phyloP scores from a whole-genome alignment of 1,139 yeast genomes.

The Geotrichum reessii region DNA sequence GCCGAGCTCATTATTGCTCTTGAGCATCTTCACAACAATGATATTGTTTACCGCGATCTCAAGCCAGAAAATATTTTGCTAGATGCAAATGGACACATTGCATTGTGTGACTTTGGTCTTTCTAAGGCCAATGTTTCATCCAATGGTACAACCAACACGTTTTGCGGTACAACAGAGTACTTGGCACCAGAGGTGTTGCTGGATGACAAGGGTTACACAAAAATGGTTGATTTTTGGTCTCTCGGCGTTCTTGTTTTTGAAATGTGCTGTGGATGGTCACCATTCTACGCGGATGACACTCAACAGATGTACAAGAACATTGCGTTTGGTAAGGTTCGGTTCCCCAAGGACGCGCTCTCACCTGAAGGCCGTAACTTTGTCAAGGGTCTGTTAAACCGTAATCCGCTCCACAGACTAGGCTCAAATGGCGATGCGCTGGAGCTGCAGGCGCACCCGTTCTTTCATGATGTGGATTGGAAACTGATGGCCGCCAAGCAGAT shows the following conservation, averaged over 20 bases:
- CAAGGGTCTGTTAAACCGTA: conserved; percentile 87
- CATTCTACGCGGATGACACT: conserved; percentile 93
- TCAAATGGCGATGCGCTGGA: conserved; percentile 89
- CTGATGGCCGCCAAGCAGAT: conserved; percentile 68
- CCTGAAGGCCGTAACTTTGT: conserved; percentile 92
- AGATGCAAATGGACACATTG: conserved; percentile 96
- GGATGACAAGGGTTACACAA: conserved; percentile 92
- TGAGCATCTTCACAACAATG: conserved; percentile 88
- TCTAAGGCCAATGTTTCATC: conserved; percentile 85
- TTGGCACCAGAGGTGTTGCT: conserved; percentile 89
- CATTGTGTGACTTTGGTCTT: conserved; percentile 92
- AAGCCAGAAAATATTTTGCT: conserved; percentile 90
- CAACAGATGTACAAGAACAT: conserved; percentile 98
- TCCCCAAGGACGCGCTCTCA: conserved; percentile 90
- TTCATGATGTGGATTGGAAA: conserved; percentile 86
- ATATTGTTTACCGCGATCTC: conserved; percentile 87
- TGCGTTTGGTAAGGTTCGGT: conserved; percentile 94
- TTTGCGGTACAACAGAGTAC: conserved; percentile 97
- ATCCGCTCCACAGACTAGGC: conserved; percentile 91
- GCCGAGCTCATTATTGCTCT: conserved; percentile 90
- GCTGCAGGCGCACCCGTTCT: conserved; percentile 83
- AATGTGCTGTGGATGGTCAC: conserved; percentile 99
- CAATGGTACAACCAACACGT: conserved; percentile 92
- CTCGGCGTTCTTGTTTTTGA: conserved; percentile 88
- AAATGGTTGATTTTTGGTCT: conserved; percentile 98